Evolutionary conservation across 345 rosid species (phyloP), one percentile per base, ranked within the genome.

Genomic region (Adansonia digitata): DNA sequence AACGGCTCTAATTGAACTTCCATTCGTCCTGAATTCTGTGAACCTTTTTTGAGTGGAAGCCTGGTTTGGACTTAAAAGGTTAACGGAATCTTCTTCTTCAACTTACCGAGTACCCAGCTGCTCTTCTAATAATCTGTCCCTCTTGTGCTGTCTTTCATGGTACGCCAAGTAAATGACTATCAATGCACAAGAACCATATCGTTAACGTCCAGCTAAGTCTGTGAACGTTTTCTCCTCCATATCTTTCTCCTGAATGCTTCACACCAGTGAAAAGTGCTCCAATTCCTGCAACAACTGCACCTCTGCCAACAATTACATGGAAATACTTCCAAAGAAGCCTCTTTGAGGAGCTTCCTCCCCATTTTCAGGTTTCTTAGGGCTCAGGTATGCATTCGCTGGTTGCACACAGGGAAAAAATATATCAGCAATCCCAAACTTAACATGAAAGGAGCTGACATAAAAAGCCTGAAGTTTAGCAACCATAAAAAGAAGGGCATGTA

Each of bases 1-100:
- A 95, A 75, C 55, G 99, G 93, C 81, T 92, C 98, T 82, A 95
- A 81, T 79, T 95, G 99, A 82, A 95, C 86, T 83, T 95, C 98
- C 95, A 89, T 89, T 55, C 82, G 72, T 81, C 87, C 86, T 49
- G 86, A 67, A 27, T 72, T 62, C 68, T 72, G 84, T 5, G 75
- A 72, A 65, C 80, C 84, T 79, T 81, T n/a, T 92, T 72, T 85
- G 91, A 73, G 77, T 78, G 35, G 49, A 46, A 68, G 78, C 86
- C 49, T 80, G 77, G 49, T 72, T 80, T 2, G 94, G 84, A 71
- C 84, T 91, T 70, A 92, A 81, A 31, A 93, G 92, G 85, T 95
- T 92, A 55, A 71, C 24, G 17, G 94, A 85, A 80, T 95, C 99
- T 9, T 95, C 98, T 77, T 94, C 98, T 60, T 88, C 98, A 8